These are phyloP conservation scores for Lasiodiplodia sp. DNA, from an alignment of 2,329 filamentous ascomycete species.

Conservation along the genomic window DNA sequence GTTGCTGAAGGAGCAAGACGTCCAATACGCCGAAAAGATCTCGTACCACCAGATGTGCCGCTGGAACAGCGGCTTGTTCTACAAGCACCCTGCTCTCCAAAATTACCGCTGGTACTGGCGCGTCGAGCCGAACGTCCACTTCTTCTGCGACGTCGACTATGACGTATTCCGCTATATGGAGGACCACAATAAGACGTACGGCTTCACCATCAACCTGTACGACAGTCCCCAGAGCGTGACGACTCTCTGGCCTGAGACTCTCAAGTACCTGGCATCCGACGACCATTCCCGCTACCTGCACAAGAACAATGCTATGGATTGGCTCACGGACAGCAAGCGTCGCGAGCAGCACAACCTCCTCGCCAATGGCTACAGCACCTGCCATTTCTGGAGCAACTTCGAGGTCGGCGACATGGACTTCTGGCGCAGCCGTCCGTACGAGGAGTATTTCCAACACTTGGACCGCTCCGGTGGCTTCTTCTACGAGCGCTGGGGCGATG, in stretches of 20 bases:
- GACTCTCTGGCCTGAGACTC: constrained; percentile 92
- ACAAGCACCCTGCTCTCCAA: constrained; percentile 88
- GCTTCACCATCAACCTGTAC: constrained; percentile 97
- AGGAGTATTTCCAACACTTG: constrained; percentile 95
- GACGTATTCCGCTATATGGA: constrained; percentile 98
- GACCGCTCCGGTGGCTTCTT: constrained; percentile 96
- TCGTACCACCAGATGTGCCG: constrained; percentile 99
- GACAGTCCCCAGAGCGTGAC: constrained; percentile 87
- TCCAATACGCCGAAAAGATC: constrained; percentile 87
- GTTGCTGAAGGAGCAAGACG: constrained; percentile 80
- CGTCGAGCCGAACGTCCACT: constrained; percentile 97
- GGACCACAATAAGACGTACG: constrained; percentile 98
- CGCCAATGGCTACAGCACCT: constrained; percentile 94
- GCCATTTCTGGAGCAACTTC: constrained; percentile 99
- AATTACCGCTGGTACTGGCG: constrained; percentile 95
- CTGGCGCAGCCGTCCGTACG: constrained; percentile 88
- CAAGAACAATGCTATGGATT: constrained; percentile 83
- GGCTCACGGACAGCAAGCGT: constrained; percentile 80
- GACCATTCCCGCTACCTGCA: constrained; percentile 83
- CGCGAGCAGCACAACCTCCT: constrained; percentile 80
- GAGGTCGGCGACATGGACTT: constrained; percentile 94
- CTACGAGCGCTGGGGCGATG: constrained; percentile 98
- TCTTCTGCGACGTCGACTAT: constrained; percentile 99
- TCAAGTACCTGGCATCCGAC: constrained; percentile 76
- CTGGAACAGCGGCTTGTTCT: constrained; percentile 98